phyloP scores from a whole-genome alignment of 495 filamentous ascomycete species.

The Podospora fimiseda region DNA sequence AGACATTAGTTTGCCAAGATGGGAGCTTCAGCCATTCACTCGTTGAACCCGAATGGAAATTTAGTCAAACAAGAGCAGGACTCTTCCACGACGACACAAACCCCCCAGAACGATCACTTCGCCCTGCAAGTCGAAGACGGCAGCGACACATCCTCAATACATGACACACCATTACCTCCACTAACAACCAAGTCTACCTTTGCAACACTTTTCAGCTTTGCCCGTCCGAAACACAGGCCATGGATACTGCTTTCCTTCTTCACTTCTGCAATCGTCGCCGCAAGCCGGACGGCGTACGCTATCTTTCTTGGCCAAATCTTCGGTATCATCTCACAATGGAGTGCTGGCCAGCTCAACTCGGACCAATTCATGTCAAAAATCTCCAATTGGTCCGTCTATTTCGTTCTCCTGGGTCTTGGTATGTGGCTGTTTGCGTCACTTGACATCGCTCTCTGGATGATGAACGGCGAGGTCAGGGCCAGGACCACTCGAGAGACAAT shows the following conservation, averaged over 20 bases:
- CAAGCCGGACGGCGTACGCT: slow-evolving; percentile 57
- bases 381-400: slow-evolving; percentile 48
- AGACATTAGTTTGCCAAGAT: background rate
- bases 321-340: slow-evolving; percentile 60
- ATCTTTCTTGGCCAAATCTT: slow-evolving; percentile 74
- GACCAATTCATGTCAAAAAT: slow-evolving; percentile 50
- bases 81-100: background rate
- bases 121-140: slow-evolving; percentile 2
- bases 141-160: background rate
- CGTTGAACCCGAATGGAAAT: background rate
- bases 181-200: slow-evolving; percentile 23
- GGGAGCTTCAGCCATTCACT: background rate
- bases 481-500: slow-evolving; percentile 54
- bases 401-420: slow-evolving; percentile 54
- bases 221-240: slow-evolving; percentile 52
- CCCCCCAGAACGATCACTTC: background rate
- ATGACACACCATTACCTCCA: background rate
- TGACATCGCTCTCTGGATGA: slow-evolving; percentile 63
- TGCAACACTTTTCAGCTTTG: slow-evolving; percentile 64
- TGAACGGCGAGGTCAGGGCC: slow-evolving; percentile 77
- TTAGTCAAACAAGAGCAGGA: background rate
- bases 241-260: slow-evolving; percentile 43
- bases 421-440: slow-evolving; percentile 59
- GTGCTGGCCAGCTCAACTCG: slow-evolving; percentile 44
- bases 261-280: slow-evolving; percentile 55